Evolutionary conservation across 176 grass and related monocot genomes (phyloP), one percentile per base, ranked within the genome.

Genomic region (maize (Zea mays)): DNA sequence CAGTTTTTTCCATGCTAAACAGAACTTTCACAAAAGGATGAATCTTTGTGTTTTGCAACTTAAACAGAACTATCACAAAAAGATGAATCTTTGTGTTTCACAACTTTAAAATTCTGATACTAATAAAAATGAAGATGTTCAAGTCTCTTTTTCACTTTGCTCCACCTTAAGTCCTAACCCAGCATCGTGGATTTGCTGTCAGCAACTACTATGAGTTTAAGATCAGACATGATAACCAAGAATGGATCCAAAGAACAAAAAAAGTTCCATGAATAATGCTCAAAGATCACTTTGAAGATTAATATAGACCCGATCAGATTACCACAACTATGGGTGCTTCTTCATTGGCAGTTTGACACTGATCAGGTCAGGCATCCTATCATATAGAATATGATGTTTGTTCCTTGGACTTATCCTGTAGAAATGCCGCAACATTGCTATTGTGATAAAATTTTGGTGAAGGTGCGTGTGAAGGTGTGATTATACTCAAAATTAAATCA

Each of bases 111-210:
- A 35, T 54, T 16, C 15, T 54, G 19, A 71, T 64, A 62, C 35
- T 13, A 71, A 73, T 68, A 42, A 68, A 68, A 49, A 40, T 71
- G 76, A 67, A 34, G 27, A 45, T 75, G 15, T 10, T 62, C 55
- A 75, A 43, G 17, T 5, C 14, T 49, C 15, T 14, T 20, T 41
- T 49, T 19, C 77, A 74, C 35, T 74, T 39, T 50, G 51, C 10
- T 74, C n/a, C 69, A 27, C 64, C 64, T 66, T 20, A 9, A 56
- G 3, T 19, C 7, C 54, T 9, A 19, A 66, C 17, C 65, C 16
- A 20, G 39, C 38, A 44, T 43, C 65, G 4, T 44, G 65, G 65
- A 67, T 67, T 67, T 67, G 16, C 8, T n/a, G 2, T 11, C 8
- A 44, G 38, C 7, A 66, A 20, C 65, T 21, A 9, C 5, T 46